Evolutionary conservation across 78 protist species (phyloP).

Genomic region (Dictyostelium firmibasis): DNA sequence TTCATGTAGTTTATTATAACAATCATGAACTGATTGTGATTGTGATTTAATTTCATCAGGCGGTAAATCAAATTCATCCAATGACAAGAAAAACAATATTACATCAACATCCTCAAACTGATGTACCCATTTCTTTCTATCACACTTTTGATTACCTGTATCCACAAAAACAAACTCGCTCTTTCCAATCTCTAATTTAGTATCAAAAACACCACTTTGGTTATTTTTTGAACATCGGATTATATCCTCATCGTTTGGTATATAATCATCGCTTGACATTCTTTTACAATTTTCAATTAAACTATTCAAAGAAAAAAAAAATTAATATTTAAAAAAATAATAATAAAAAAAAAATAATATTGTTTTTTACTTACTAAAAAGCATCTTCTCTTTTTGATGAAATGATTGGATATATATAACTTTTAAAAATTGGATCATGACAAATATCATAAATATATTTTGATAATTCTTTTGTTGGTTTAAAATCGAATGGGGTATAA

Average conservation of each 20-base stretch:
- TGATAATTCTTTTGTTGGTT: neutral
- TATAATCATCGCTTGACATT: constrained; percentile 8
- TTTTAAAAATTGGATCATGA: constrained; percentile 8
- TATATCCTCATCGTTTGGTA: constrained; percentile 53
- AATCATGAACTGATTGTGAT: neutral
- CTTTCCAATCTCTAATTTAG: constrained; percentile 22
- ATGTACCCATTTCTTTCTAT: constrained; percentile 75
- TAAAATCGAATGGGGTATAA: neutral
- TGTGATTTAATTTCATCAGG: constrained; percentile 19
- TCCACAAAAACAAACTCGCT: constrained; percentile 41
- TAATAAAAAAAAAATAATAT: neutral
- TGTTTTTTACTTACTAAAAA: constrained; percentile 31
- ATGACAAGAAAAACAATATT: constrained; percentile 21
- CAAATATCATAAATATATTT: constrained; percentile 4
- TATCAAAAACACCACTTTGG: constrained; percentile 23
- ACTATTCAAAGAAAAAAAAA: constrained; percentile 1
- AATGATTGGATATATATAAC: neutral
- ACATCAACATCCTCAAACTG: constrained; percentile 62
- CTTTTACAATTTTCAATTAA: constrained; percentile 63
- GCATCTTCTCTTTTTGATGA: constrained; percentile 33
- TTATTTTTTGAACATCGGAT: neutral
- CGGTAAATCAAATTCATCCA: constrained; percentile 56
- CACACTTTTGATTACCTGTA: constrained; percentile 34
- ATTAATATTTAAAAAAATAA: neutral
- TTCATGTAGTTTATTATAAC: constrained; percentile 24